Conservation (phyloP, 1,139 yeast genomes). For the Sporopachydermia cereana region DNA sequence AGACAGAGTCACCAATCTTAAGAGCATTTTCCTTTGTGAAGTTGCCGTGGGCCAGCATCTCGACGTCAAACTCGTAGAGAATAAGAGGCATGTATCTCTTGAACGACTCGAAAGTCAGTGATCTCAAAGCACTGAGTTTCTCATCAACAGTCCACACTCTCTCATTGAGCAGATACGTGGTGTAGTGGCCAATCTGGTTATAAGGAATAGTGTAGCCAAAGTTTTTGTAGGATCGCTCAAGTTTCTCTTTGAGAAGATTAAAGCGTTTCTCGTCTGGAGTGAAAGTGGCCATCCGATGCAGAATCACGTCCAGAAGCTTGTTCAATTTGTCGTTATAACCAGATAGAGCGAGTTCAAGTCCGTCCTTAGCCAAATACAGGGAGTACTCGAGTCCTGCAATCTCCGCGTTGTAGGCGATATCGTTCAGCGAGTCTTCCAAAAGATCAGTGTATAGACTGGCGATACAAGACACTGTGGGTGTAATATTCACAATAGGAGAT, state of each 20-base stretch:
- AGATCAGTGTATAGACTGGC: conserved; percentile 56
- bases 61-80: conserved; percentile 40
- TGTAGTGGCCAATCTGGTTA: conserved; percentile 55
- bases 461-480: conserved; percentile 44
- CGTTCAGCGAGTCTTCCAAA: conserved; percentile 64
- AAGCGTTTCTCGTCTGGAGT: conserved; percentile 46
- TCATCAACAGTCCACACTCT: conserved; percentile 55
- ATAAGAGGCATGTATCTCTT: conserved; percentile 35
- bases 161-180: conserved; percentile 56
- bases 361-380: conserved; percentile 54
- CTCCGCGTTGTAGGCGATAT: conserved; percentile 71
- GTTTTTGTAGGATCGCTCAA: conserved; percentile 52
- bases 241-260: conserved; percentile 51
- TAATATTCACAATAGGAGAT: conserved; percentile 48
- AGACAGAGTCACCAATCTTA: conserved; percentile 32
- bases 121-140: conserved; percentile 40
- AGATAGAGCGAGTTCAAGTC: conserved; percentile 50
- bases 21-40: conserved; percentile 45
- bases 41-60: conserved; percentile 74
- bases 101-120: conserved; percentile 40
- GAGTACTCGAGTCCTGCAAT: conserved; percentile 63
- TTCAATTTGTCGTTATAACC: conserved; percentile 82
- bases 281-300: conserved; percentile 41
- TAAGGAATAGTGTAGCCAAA: conserved; percentile 68
- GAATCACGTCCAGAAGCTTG: conserved; percentile 46